Conservation (phyloP, 495 filamentous ascomycete species). For the Stereocaulon alpinum region DNA sequence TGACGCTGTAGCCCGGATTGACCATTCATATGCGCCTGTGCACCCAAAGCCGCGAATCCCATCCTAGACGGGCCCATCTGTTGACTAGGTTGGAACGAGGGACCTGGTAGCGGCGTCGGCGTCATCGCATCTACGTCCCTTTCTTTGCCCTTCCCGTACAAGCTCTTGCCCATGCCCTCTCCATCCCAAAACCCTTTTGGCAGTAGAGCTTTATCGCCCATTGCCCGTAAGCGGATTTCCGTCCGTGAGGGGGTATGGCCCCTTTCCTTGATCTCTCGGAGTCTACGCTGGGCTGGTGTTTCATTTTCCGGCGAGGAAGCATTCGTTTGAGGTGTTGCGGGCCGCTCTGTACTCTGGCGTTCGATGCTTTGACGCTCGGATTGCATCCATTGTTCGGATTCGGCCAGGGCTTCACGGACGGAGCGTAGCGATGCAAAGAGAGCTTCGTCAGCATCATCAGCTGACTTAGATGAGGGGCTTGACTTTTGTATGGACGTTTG, state of each 20-base stretch:
- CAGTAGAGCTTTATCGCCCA: conserved; percentile 14
- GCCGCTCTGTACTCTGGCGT: neutral
- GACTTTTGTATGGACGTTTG: neutral
- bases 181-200: conserved; percentile 16
- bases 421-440: conserved; percentile 22
- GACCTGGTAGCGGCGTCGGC: too few relatives aligned
- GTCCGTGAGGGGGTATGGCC: conserved; percentile 20
- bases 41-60: conserved; percentile 14
- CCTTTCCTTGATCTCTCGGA: conserved; percentile 13
- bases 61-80: neutral
- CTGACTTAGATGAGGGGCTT: neutral
- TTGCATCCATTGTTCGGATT: conserved; percentile 20
- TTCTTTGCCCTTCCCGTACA: neutral
- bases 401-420: conserved; percentile 20
- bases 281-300: conserved; percentile 12
- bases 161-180: neutral
- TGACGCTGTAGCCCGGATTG: too few relatives aligned
- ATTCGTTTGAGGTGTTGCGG: conserved; percentile 7
- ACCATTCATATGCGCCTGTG: neutral
- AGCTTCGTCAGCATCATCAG: conserved; percentile 16
- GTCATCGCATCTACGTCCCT: neutral
- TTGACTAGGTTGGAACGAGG: too few relatives aligned
- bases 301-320: neutral
- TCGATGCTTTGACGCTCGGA: conserved; percentile 20
- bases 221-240: conserved; percentile 13